Evolutionary conservation across 768 basidiomycete species (phyloP).

Genomic region (Chlorophyllum brunneum): DNA sequence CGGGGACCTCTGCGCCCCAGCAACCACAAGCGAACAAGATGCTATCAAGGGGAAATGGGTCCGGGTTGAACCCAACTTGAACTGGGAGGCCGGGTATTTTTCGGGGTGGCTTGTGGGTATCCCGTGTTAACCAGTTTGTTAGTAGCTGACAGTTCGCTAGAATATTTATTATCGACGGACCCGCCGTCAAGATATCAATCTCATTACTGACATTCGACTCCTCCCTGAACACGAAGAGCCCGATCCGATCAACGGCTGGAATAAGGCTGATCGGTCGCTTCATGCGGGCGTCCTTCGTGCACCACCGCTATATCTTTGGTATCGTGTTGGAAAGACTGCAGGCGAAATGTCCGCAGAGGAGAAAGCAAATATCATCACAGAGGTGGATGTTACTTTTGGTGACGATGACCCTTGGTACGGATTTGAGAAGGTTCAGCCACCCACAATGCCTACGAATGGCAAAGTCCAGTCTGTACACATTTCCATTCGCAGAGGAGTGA

Average conservation of each 20-base stretch:
- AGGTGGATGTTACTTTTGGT: conserved; percentile 88
- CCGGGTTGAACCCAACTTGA: conserved; percentile 77
- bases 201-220: conserved; percentile 71
- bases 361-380: conserved; percentile 70
- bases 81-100: conserved; percentile 54
- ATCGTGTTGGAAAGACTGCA: conserved; percentile 62
- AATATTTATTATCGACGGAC: conserved; percentile 84
- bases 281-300: conserved; percentile 57
- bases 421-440: conserved; percentile 66
- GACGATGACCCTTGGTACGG: conserved; percentile 84
- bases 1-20: conserved; percentile 66
- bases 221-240: conserved; percentile 54
- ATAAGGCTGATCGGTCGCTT: conserved; percentile 56
- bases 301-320: conserved; percentile 73
- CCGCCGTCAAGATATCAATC: conserved; percentile 72
- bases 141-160: conserved; percentile 20
- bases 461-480: conserved; percentile 54
- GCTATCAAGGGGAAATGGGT: conserved; percentile 87
- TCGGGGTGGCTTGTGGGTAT: conserved; percentile 52
- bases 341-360: conserved; percentile 57
- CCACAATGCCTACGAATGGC: conserved; percentile 45
- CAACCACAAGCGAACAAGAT: conserved; percentile 66
- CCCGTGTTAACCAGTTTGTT: neutral
- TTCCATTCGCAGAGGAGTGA: conserved; percentile 69
- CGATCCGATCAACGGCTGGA: conserved; percentile 53